Evolutionary conservation across 2,329 filamentous ascomycete species (phyloP).

Genomic region (Botrytis fragariae): DNA sequence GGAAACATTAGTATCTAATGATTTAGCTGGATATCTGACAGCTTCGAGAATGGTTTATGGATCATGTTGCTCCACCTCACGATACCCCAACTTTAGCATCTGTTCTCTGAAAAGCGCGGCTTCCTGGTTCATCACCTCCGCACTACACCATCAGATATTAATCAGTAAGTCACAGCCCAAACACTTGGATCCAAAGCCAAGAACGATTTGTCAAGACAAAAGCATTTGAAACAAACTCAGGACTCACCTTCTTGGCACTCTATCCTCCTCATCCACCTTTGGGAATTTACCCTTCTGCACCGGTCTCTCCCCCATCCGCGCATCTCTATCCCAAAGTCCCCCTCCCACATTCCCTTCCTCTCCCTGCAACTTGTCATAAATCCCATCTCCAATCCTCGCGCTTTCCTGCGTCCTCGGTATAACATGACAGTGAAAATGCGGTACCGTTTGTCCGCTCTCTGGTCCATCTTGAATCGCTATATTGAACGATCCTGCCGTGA

Average conservation of each 20-base stretch:
- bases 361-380: slow-evolving; percentile 80
- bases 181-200: neutral
- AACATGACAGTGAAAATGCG: slow-evolving; percentile 90
- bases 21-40: neutral
- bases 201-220: too few relatives aligned
- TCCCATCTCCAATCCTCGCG: slow-evolving; percentile 59
- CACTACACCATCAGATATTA: slow-evolving; percentile 37
- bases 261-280: slow-evolving; percentile 66
- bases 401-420: slow-evolving; percentile 67
- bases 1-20: neutral
- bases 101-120: slow-evolving; percentile 48
- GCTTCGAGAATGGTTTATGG: accelerated
- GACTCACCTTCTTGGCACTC: slow-evolving; percentile 54
- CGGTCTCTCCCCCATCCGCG: slow-evolving; percentile 52
- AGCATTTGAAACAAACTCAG: neutral
- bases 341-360: slow-evolving; percentile 81
- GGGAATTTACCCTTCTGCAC: slow-evolving; percentile 59
- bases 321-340: slow-evolving; percentile 63
- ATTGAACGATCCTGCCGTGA: slow-evolving; percentile 73
- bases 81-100: slow-evolving; percentile 28
- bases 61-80: neutral
- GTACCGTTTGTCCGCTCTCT: slow-evolving; percentile 88
- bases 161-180: neutral
- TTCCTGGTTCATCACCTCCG: slow-evolving; percentile 77
- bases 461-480: slow-evolving; percentile 91